Percentiles rank a stretch among this genome's conserved stretches.
Evolutionary conservation across 2,329 filamentous ascomycete genomes (phyloP).

Genomic region (Ilyonectria mors-panacis): DNA sequence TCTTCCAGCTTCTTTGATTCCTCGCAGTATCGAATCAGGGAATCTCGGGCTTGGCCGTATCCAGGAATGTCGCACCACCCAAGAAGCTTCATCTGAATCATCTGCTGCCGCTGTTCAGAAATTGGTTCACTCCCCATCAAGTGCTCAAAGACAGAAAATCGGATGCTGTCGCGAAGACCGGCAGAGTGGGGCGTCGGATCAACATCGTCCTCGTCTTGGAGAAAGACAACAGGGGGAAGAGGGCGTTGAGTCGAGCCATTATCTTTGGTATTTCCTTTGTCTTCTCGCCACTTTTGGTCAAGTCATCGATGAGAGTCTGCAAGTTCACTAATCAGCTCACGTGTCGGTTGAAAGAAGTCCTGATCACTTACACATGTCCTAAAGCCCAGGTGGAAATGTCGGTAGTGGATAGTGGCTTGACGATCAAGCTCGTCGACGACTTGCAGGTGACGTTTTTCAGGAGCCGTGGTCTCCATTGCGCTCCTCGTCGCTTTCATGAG

Average conservation of each 20-base stretch:
- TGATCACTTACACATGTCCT: slow-evolving; percentile 50
- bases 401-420: slow-evolving; percentile 49
- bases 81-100: slow-evolving; percentile 51
- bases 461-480: slow-evolving; percentile 29
- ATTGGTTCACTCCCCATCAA: slow-evolving; percentile 47
- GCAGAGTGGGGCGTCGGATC: slow-evolving; percentile 50
- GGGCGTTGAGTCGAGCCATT: slow-evolving; percentile 55
- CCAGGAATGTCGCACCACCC: slow-evolving; percentile 52
- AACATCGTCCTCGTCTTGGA: slow-evolving; percentile 41
- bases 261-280: slow-evolving; percentile 40
- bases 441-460: slow-evolving; percentile 31
- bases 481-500: slow-evolving; percentile 44
- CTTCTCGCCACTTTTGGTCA: slow-evolving; percentile 29
- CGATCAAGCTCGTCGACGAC: slow-evolving; percentile 51
- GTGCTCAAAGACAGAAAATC: slow-evolving; percentile 54
- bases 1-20: slow-evolving; percentile 54
- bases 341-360: not conserved
- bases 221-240: slow-evolving; percentile 49
- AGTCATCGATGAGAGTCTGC: slow-evolving; percentile 49
- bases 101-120: slow-evolving; percentile 37
- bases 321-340: slow-evolving; percentile 2
- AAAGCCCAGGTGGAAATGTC: slow-evolving; percentile 52
- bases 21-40: slow-evolving; percentile 51
- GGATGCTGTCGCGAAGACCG: slow-evolving; percentile 53
- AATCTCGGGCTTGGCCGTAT: slow-evolving; percentile 49